Evolutionary conservation across 768 basidiomycete genomes (phyloP).

Genomic region (Naganishia randhawae): DNA sequence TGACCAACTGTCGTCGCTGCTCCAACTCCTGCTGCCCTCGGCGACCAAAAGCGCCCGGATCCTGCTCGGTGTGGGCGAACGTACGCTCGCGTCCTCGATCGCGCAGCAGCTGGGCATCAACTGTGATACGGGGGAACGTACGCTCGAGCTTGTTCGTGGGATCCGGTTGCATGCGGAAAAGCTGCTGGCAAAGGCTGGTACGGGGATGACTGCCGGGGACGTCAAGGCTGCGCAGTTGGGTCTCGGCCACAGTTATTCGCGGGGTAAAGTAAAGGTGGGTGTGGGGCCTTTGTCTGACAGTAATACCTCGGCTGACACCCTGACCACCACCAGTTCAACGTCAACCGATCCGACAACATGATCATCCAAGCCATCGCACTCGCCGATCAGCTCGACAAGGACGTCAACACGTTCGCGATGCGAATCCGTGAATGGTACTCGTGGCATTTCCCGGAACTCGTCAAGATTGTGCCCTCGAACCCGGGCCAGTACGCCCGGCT

Average conservation of each 20-base stretch:
- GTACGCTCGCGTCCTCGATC: constrained; percentile 69
- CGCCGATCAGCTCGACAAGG: constrained; percentile 98
- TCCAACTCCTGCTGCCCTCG: constrained; percentile 82
- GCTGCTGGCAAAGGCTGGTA: constrained; percentile 60
- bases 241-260: constrained; percentile 93
- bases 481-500: constrained; percentile 81
- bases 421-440: constrained; percentile 98
- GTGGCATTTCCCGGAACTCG: constrained; percentile 96
- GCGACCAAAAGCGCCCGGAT: constrained; percentile 60
- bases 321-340: constrained; percentile 44
- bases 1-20: constrained; percentile 72
- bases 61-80: constrained; percentile 74
- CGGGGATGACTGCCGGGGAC: constrained; percentile 81
- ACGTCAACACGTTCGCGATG: constrained; percentile 98
- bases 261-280: constrained; percentile 84
- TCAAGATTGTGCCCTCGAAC: constrained; percentile 88
- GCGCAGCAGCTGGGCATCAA: constrained; percentile 66
- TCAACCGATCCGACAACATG: constrained; percentile 81
- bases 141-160: constrained; percentile 82
- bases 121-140: constrained; percentile 75
- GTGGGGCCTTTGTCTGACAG: constrained; percentile 30
- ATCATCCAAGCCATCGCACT: constrained; percentile 98
- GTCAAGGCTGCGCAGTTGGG: constrained; percentile 90
- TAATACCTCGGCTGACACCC: constrained; percentile 70
- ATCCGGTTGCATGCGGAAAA: constrained; percentile 86